phyloP scores from a whole-genome alignment of 805 yeast genomes.

The Monosporozyma aerobia region DNA sequence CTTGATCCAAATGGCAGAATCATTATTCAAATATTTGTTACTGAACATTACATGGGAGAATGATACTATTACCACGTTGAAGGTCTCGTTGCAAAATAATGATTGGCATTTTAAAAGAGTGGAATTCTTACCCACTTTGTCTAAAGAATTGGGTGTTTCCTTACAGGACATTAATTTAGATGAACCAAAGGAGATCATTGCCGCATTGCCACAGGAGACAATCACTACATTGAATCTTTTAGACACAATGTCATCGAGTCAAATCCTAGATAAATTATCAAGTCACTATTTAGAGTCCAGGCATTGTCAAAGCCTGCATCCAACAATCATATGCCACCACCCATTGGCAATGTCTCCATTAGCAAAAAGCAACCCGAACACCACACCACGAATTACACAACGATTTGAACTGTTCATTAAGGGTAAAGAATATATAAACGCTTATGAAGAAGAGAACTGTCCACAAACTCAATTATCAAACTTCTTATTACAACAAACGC shows the following conservation, averaged over 20 bases:
- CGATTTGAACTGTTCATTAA: constrained; percentile 79
- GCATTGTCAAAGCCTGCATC: constrained; percentile 36
- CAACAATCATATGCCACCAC: constrained; percentile 72
- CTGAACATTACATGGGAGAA: background rate
- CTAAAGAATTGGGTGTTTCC: constrained; percentile 16
- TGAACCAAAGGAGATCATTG: constrained; percentile 1
- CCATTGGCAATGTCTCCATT: constrained; percentile 83
- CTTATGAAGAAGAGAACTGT: constrained; percentile 92
- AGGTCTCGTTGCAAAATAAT: constrained; percentile 8
- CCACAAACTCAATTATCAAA: constrained; percentile 64
- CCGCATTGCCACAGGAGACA: background rate
- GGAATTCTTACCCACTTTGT: constrained; percentile 26
- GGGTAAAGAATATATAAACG: constrained; percentile 79
- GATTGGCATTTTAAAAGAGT: constrained; percentile 24
- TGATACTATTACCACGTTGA: constrained; percentile 4
- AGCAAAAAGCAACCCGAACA: constrained; percentile 50
- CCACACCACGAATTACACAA: constrained; percentile 37
- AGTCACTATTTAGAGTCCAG: constrained; percentile 55
- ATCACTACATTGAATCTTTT: background rate
- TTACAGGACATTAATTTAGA: constrained; percentile 28
- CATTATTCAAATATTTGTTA: constrained; percentile 37
- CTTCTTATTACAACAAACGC: constrained; percentile 48
- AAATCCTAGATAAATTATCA: constrained; percentile 56
- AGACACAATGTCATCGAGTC: constrained; percentile 38
- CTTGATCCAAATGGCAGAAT: constrained; percentile 56